Evolutionary conservation across 2,329 filamentous ascomycete species (phyloP).

Genomic region (Paecilomyces formosus): DNA sequence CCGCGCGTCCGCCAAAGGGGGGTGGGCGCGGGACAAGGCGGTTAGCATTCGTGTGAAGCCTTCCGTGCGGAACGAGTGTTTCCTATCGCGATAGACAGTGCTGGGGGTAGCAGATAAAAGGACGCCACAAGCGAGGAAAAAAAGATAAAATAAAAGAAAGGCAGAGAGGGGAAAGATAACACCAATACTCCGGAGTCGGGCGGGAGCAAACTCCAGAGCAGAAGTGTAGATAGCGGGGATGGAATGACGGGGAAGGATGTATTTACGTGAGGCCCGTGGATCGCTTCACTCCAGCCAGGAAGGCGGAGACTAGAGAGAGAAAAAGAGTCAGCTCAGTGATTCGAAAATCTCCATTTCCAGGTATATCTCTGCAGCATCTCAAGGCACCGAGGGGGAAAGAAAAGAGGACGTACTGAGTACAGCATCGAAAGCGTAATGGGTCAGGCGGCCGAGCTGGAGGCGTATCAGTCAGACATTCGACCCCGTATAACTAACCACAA

Average conservation of each 20-base stretch:
- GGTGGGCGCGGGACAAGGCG: constrained; percentile 18
- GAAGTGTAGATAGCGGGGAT: neutral
- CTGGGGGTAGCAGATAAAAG: neutral
- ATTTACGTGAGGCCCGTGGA: constrained; percentile 97
- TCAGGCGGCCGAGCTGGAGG: constrained; percentile 81
- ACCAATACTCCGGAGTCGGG: neutral
- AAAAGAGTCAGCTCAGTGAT: neutral
- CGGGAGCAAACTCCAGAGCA: neutral
- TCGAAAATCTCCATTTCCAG: neutral
- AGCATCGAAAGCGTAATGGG: constrained; percentile 94
- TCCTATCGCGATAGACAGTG: neutral
- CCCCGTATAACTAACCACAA: no score
- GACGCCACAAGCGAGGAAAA: neutral
- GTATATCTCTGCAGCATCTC: neutral
- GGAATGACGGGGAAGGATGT: constrained; percentile 10
- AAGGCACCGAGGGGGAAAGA: neutral
- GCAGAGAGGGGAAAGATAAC: neutral
- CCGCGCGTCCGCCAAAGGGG: constrained; percentile 18
- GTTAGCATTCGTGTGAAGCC: constrained; percentile 16
- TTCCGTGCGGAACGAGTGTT: neutral
- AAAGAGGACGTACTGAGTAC: constrained; percentile 63
- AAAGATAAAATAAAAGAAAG: neutral
- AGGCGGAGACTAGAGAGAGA: constrained; percentile 67
- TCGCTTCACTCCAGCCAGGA: constrained; percentile 93
- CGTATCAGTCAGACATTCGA: constrained; percentile 22